phyloP scores from a whole-genome alignment of 768 basidiomycete species.

The Pleurotus tuber-regium region DNA sequence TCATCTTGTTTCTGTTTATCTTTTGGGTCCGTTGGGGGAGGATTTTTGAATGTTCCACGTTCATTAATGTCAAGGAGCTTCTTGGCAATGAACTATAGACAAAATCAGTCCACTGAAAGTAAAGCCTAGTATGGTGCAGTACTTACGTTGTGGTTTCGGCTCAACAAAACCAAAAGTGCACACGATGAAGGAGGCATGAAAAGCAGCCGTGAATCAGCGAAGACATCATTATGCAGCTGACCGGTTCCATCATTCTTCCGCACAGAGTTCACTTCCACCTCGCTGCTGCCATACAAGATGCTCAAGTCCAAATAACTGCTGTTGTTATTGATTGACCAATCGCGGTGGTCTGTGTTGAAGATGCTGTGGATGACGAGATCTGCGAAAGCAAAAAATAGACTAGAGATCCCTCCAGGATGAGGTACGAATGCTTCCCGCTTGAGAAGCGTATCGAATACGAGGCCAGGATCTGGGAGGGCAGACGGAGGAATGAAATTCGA shows the following conservation, averaged over 20 bases:
- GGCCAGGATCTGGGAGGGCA: slow-evolving; percentile 59
- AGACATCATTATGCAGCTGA: slow-evolving; percentile 62
- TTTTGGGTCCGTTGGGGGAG: slow-evolving; percentile 21
- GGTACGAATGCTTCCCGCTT: slow-evolving; percentile 43
- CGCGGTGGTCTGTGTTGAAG: slow-evolving; percentile 53
- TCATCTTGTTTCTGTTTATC: slow-evolving; percentile 54
- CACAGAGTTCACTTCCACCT: slow-evolving; percentile 43
- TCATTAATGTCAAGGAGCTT: slow-evolving; percentile 73
- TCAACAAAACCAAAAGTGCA: slow-evolving; percentile 67
- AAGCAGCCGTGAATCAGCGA: slow-evolving; percentile 63
- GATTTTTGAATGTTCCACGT: slow-evolving; percentile 38
- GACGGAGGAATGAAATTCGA: slow-evolving; percentile 36
- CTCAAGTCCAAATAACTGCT: slow-evolving; percentile 79
- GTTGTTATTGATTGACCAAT: slow-evolving; percentile 56
- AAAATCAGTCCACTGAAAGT: slow-evolving; percentile 9
- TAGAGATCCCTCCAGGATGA: slow-evolving; percentile 70
- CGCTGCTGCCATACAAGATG: slow-evolving; percentile 66
- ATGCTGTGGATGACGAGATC: slow-evolving; percentile 71
- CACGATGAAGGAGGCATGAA: slow-evolving; percentile 72
- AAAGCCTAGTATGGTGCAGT: slow-evolving; percentile 1
- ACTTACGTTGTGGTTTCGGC: slow-evolving; percentile 72
- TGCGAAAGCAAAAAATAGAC: slow-evolving; percentile 78
- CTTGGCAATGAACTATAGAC: slow-evolving; percentile 61
- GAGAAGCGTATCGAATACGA: slow-evolving; percentile 73
- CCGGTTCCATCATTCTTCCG: slow-evolving; percentile 67